These are phyloP conservation scores for Starmerella cellae DNA, from an alignment of 805 yeast genomes.

Conservation along the genomic window DNA sequence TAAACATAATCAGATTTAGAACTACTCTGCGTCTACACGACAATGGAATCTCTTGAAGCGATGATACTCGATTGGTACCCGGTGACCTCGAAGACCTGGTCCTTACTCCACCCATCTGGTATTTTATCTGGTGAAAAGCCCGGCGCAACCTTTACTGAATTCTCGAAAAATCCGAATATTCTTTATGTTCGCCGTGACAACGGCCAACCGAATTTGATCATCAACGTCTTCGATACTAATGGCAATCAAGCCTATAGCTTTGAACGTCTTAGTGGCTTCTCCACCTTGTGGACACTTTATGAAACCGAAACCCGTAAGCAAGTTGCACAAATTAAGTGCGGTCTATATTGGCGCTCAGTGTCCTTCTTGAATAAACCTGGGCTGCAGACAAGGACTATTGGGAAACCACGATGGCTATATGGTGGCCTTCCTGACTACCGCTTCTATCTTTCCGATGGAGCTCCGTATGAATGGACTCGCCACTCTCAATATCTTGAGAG, in stretches of 20 bases:
- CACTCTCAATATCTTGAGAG: slow-evolving; percentile 40
- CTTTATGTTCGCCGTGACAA: slow-evolving; percentile 40
- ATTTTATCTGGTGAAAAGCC: slow-evolving; percentile 4
- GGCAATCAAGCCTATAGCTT: slow-evolving; percentile 36
- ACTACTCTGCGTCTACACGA: no score
- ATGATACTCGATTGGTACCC: slow-evolving; percentile 8
- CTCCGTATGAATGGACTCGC: slow-evolving; percentile 44
- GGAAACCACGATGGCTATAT: slow-evolving; percentile 29
- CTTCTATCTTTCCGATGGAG: slow-evolving; percentile 43
- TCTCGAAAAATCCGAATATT: slow-evolving; percentile 24
- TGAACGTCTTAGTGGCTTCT: slow-evolving; percentile 37
- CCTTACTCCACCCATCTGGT: slow-evolving; percentile 4
- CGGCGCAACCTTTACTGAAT: slow-evolving; percentile 2
- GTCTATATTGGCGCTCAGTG: slow-evolving; percentile 34
- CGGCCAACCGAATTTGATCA: slow-evolving; percentile 33
- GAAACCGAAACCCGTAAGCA: slow-evolving; percentile 35
- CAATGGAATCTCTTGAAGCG: slow-evolving; percentile 8
- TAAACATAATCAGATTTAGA: no score
- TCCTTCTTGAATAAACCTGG: slow-evolving; percentile 23
- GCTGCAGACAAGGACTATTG: slow-evolving; percentile 32
- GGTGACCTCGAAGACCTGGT: slow-evolving; percentile 5
- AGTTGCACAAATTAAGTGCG: slow-evolving; percentile 40
- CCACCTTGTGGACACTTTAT: slow-evolving; percentile 42
- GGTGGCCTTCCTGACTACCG: slow-evolving; percentile 32
- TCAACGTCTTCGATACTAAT: slow-evolving; percentile 40